Evolutionary conservation across 805 yeast species (phyloP).

Genomic region (Maudiozyma turicensis): DNA sequence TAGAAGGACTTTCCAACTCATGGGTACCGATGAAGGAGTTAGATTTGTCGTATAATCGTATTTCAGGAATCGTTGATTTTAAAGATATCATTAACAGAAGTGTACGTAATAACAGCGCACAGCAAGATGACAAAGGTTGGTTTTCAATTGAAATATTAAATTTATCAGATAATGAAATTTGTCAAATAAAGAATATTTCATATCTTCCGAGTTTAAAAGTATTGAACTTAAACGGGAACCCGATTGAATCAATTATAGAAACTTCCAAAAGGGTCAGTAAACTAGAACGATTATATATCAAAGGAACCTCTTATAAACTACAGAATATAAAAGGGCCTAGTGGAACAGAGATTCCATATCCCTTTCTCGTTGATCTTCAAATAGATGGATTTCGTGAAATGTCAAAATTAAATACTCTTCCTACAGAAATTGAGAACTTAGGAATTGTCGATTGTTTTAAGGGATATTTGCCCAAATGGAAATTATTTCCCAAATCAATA

Average conservation of each 20-base stretch:
- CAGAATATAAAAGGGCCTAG: neutral
- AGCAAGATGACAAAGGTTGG: constrained; percentile 9
- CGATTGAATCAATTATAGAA: constrained; percentile 10
- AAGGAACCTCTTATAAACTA: constrained; percentile 1
- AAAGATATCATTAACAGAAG: constrained; percentile 7
- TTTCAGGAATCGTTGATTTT: constrained; percentile 20
- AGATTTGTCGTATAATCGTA: constrained; percentile 15
- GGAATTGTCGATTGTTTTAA: constrained; percentile 5
- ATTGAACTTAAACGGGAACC: constrained; percentile 19
- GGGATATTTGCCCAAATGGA: constrained; percentile 10
- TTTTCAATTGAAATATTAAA: constrained; percentile 16
- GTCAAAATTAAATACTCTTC: constrained; percentile 1
- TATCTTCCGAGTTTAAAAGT: constrained; percentile 10
- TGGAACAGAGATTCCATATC: neutral
- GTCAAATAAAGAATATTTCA: constrained; percentile 13
- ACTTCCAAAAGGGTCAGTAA: neutral
- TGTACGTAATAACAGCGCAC: neutral
- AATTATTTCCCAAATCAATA: constrained; percentile 8
- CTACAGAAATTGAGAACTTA: constrained; percentile 1
- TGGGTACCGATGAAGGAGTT: constrained; percentile 6
- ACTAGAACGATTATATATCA: neutral
- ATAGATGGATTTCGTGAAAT: constrained; percentile 5
- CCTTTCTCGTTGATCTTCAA: neutral
- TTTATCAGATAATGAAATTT: constrained; percentile 17
- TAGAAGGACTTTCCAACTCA: constrained; percentile 9